phyloP scores from a whole-genome alignment of 306 rosid genomes.

The Comarum palustre region DNA sequence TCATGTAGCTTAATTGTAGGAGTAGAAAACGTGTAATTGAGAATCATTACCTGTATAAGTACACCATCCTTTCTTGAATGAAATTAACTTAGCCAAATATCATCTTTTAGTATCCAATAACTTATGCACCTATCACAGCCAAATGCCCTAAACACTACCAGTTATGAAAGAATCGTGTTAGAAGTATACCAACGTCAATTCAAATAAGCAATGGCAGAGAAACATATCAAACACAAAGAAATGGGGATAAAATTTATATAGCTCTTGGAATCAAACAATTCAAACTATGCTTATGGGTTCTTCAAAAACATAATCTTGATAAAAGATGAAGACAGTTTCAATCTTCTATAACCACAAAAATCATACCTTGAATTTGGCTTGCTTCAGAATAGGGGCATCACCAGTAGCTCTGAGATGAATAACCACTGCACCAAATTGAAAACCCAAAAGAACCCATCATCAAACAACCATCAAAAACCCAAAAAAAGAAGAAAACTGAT shows the following conservation, averaged over 20 bases:
- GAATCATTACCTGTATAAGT: too few relatives aligned
- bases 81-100: too few relatives aligned
- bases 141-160: background rate
- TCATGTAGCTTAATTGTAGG: too few relatives aligned
- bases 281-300: background rate
- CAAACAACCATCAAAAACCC: background rate
- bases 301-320: background rate
- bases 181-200: background rate
- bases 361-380: constrained; percentile 83
- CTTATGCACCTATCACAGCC: background rate
- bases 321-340: background rate
- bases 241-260: background rate
- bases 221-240: background rate
- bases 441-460: constrained; percentile 20
- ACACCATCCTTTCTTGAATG: too few relatives aligned
- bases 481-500: background rate
- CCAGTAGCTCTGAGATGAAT: constrained; percentile 97
- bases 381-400: constrained; percentile 94
- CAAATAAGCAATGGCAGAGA: background rate
- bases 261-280: background rate
- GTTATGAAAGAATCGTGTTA: background rate
- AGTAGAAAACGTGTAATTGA: too few relatives aligned
- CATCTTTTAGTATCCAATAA: background rate
- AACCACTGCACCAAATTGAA: constrained; percentile 56
- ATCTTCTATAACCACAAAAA: background rate